These are phyloP conservation scores for Podila verticillata DNA, from an alignment of 192 early-diverging fungal genomes.

Conservation along the genomic window DNA sequence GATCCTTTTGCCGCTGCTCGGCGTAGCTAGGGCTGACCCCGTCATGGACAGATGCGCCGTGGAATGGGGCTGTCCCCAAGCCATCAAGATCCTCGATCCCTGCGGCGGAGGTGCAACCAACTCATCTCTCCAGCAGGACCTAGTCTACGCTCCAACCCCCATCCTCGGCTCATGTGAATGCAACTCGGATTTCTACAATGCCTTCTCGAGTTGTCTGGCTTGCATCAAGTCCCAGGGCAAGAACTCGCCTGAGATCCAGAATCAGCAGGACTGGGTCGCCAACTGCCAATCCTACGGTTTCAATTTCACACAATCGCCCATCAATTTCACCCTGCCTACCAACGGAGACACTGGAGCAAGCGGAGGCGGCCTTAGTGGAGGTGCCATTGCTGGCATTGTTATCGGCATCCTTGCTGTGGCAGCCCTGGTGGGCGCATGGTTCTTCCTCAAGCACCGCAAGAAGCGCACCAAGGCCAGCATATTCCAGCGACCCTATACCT, in stretches of 20 bases:
- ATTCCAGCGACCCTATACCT: conserved; percentile 35
- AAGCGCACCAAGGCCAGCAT: conserved; percentile 28
- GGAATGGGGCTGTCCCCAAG: conserved; percentile 11
- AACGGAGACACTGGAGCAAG: conserved; percentile 1
- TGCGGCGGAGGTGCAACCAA: conserved; percentile 44
- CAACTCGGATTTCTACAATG: conserved; percentile 41
- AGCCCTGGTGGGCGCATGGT: conserved; percentile 5
- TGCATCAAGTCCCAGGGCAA: conserved; percentile 38
- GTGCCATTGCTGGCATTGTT: conserved; percentile 29
- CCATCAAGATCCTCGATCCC: conserved; percentile 16
- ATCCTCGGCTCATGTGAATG: conserved; percentile 39
- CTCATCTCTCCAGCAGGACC: conserved; percentile 24
- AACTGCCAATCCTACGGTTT: conserved; percentile 33
- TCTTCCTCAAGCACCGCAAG: conserved; percentile 12
- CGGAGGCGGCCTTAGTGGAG: conserved; percentile 5
- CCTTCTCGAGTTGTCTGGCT: conserved; percentile 21
- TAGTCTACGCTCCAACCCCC: conserved; percentile 34
- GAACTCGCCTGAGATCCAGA: conserved; percentile 19
- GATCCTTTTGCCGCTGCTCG: neutral
- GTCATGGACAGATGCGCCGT: conserved; percentile 25
- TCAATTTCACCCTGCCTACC: conserved; percentile 19
- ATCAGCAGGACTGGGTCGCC: conserved; percentile 23
- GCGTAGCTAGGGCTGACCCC: conserved; percentile 11
- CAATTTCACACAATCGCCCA: conserved; percentile 31
- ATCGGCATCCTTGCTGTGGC: conserved; percentile 11